Evolutionary conservation across 306 rosid genomes (phyloP).

Genomic region (Sesbania bispinosa): DNA sequence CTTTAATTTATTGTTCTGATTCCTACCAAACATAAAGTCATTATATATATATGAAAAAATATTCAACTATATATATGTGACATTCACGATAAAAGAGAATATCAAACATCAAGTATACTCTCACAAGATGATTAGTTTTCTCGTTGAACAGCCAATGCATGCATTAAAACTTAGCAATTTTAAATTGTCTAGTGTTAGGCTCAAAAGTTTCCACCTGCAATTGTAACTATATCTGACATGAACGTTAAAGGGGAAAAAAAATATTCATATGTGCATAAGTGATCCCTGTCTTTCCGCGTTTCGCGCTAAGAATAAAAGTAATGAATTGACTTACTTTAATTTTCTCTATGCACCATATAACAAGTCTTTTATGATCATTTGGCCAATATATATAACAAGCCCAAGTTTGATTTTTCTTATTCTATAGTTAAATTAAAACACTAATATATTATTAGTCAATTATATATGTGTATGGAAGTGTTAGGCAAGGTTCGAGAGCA

Average conservation of each 20-base stretch:
- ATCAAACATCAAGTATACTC: background rate
- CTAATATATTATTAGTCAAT: slow-evolving; percentile 20
- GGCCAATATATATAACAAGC: background rate
- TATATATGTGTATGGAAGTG: slow-evolving; percentile 11
- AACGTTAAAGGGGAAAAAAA: background rate
- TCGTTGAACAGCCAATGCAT: slow-evolving; percentile 3
- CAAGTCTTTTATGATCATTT: background rate
- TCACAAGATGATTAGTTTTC: background rate
- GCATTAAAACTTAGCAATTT: background rate
- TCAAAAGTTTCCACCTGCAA: slow-evolving; percentile 4
- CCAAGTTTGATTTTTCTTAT: background rate
- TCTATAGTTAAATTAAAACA: background rate
- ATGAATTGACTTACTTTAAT: slow-evolving; percentile 2
- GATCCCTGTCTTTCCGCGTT: background rate
- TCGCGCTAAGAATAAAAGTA: background rate
- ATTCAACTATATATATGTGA: background rate
- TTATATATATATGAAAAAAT: background rate
- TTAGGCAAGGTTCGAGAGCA: slow-evolving; percentile 31
- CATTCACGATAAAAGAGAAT: background rate
- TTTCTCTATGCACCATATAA: background rate
- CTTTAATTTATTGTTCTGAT: background rate
- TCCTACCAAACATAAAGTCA: background rate
- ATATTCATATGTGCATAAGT: background rate
- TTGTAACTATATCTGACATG: background rate
- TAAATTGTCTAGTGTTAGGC: slow-evolving; percentile 14